phyloP scores from a whole-genome alignment of 2,329 filamentous ascomycete species.

The Hymenoscyphus fructigenus region DNA sequence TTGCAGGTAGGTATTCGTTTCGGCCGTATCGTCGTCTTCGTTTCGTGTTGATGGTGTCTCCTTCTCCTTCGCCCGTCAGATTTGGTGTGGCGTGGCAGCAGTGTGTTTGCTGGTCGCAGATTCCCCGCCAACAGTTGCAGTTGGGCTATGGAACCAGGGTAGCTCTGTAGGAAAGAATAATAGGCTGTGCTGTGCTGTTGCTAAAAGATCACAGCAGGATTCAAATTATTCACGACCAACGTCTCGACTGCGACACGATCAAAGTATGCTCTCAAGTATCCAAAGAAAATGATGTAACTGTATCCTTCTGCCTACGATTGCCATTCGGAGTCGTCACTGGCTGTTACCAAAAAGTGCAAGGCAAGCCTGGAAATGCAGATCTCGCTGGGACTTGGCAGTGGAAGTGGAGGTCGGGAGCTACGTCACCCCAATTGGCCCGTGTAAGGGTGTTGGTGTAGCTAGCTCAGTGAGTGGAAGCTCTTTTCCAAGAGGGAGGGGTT shows the following conservation, averaged over 20 bases:
- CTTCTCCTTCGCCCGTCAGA: not conserved
- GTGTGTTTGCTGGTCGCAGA: not conserved
- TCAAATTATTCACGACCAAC: not conserved
- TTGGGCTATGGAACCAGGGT: not conserved
- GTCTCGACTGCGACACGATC: not conserved
- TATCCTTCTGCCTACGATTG: not conserved
- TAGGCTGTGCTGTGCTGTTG: not conserved
- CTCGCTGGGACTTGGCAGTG: not conserved
- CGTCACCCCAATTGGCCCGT: not conserved
- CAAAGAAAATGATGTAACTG: not conserved
- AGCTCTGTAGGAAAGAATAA: not conserved
- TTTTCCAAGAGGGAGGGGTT: not conserved
- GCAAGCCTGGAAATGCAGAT: not conserved
- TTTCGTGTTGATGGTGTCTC: not conserved
- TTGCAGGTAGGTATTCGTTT: not conserved
- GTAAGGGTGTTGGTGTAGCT: not conserved
- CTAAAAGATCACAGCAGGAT: not conserved
- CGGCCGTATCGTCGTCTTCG: not conserved
- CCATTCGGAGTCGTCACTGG: not conserved
- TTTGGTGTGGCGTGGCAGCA: slow-evolving; percentile 1
- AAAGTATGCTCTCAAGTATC: not conserved
- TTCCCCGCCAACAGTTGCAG: not conserved
- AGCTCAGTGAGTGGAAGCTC: not conserved
- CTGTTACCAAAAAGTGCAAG: not conserved
- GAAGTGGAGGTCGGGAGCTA: not conserved